These are phyloP conservation scores for Canariomyces notabilis DNA, from an alignment of 2,329 filamentous ascomycete species.

Conservation along the genomic window DNA sequence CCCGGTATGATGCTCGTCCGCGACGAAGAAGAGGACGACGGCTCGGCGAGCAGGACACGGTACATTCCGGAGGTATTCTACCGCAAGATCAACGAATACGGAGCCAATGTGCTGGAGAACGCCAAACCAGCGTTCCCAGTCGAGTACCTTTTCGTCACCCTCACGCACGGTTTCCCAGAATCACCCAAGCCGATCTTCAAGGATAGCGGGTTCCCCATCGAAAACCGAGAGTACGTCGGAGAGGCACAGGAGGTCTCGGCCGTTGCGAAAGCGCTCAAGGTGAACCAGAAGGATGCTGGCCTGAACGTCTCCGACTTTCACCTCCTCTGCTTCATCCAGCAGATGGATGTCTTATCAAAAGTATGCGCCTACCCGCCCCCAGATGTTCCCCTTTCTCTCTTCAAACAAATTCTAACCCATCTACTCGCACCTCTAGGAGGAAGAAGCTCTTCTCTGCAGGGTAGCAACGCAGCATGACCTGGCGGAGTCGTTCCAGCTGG, in stretches of 20 bases:
- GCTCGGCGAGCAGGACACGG: conserved; percentile 60
- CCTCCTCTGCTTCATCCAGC: conserved; percentile 79
- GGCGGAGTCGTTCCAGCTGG: conserved; percentile 74
- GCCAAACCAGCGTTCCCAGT: conserved; percentile 95
- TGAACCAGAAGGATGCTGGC: conserved; percentile 48
- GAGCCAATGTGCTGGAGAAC: conserved; percentile 92
- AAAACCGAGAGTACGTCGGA: conserved; percentile 83
- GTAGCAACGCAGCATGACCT: conserved; percentile 78
- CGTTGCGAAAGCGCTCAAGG: conserved; percentile 63
- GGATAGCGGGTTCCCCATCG: conserved; percentile 73
- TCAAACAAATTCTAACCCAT: background rate
- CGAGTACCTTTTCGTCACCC: conserved; percentile 90
- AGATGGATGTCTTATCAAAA: conserved; percentile 77
- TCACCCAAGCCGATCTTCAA: conserved; percentile 72
- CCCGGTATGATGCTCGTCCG: conserved; percentile 92
- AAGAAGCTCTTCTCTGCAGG: conserved; percentile 78
- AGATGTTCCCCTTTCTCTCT: background rate
- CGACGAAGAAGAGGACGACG: conserved; percentile 81
- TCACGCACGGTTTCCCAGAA: conserved; percentile 93
- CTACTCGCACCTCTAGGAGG: conserved; percentile 57
- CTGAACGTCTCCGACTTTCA: conserved; percentile 87
- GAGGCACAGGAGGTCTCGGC: conserved; percentile 74
- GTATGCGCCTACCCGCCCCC: conserved; percentile 45
- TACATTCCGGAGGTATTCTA: conserved; percentile 99
- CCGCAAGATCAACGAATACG: conserved; percentile 91